Evolutionary conservation across 1,284 basidiomycete genomes (phyloP).

Genomic region (Phellopilus nigrolimitatus): DNA sequence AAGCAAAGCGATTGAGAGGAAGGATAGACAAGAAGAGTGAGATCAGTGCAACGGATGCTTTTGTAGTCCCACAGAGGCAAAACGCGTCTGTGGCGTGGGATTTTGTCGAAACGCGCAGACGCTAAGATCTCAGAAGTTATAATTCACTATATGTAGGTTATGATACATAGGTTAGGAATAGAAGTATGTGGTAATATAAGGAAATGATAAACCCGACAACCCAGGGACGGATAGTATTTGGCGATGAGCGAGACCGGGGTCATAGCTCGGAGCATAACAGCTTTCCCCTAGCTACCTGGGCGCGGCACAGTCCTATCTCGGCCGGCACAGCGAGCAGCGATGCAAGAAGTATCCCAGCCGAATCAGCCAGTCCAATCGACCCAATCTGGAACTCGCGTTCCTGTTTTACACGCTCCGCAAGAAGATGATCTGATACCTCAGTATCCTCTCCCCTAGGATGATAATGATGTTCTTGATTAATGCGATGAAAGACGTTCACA

Average conservation of each 20-base stretch:
- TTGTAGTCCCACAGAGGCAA: neutral
- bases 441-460: conserved; percentile 35
- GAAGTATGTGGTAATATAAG: no score
- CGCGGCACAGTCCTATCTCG: conserved; percentile 74
- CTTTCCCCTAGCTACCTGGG: conserved; percentile 71
- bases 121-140: no score
- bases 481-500: conserved; percentile 83
- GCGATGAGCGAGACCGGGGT: no score
- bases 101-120: no score
- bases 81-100: neutral
- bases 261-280: conserved; percentile 67
- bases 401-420: conserved; percentile 51
- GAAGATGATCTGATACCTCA: conserved; percentile 35
- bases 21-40: neutral
- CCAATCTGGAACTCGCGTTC: conserved; percentile 88
- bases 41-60: neutral
- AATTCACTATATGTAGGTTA: no score
- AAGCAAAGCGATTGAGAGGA: neutral
- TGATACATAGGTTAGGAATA: no score
- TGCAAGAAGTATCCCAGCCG: conserved; percentile 74
- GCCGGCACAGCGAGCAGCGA: conserved; percentile 78
- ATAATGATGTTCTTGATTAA: conserved; percentile 61
- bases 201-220: no score
- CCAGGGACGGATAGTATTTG: no score
- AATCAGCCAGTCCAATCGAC: conserved; percentile 76